Percentiles rank a stretch among this genome's conserved stretches.
These are phyloP conservation scores for Kalmanozyma brasiliensis DNA, from an alignment of 1,284 basidiomycete species.

Conservation along the genomic window DNA sequence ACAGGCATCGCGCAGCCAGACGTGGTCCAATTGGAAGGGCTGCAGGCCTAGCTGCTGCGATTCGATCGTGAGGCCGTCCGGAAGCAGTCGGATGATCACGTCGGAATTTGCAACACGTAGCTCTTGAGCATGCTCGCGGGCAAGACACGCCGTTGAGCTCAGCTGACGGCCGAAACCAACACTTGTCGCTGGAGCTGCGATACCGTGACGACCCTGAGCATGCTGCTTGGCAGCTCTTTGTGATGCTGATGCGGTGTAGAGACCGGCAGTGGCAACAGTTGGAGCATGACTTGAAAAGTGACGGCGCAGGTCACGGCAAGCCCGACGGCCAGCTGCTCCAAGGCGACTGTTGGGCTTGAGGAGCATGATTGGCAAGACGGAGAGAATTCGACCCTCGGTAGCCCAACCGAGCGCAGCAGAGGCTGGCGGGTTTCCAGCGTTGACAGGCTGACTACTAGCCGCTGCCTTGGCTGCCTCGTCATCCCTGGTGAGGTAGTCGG, in stretches of 20 bases:
- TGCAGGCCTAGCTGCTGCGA: slow-evolving; percentile 48
- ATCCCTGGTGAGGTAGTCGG: slow-evolving; percentile 60
- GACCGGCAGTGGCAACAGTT: slow-evolving; percentile 25
- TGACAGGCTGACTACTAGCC: slow-evolving; percentile 28
- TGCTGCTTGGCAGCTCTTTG: background rate
- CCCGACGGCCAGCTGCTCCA: slow-evolving; percentile 12
- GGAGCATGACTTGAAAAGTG: slow-evolving; percentile 18
- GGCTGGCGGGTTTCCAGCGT: slow-evolving; percentile 41
- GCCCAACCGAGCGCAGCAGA: slow-evolving; percentile 48
- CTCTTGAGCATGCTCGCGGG: slow-evolving; percentile 1
- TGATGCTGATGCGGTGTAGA: slow-evolving; percentile 20
- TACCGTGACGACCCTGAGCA: background rate
- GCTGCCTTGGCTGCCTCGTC: slow-evolving; percentile 51
- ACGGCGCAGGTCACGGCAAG: slow-evolving; percentile 15
- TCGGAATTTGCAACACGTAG: slow-evolving; percentile 32
- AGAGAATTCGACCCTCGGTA: slow-evolving; percentile 44
- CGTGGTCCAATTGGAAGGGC: slow-evolving; percentile 56
- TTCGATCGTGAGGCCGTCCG: slow-evolving; percentile 63
- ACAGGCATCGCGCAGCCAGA: slow-evolving; percentile 74
- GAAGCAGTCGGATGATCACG: slow-evolving; percentile 27
- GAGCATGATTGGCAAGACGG: slow-evolving; percentile 34
- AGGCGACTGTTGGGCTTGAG: slow-evolving; percentile 20
- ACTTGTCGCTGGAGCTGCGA: background rate
- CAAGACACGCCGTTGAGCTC: slow-evolving; percentile 7
- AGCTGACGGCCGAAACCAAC: background rate